Percentiles rank a stretch among this genome's conserved stretches.
phyloP scores from a whole-genome alignment of 345 rosid species.

The Syzygium aromaticum region DNA sequence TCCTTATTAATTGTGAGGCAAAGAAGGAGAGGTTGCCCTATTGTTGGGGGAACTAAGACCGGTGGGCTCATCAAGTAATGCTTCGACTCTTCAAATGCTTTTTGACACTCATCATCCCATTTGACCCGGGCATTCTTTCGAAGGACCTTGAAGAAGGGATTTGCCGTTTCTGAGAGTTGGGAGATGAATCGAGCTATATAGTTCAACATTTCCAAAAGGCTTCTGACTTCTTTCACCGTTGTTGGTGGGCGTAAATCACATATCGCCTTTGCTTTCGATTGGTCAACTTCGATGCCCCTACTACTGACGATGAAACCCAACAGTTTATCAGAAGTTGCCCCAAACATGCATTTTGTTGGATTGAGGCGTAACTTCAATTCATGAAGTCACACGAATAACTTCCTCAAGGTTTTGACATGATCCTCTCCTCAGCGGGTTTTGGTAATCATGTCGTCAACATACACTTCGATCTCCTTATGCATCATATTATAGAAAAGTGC shows the following conservation, averaged over 20 bases:
- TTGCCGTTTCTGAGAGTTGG: background rate
- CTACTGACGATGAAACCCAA: no score
- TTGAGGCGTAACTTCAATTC: no score
- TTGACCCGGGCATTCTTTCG: background rate
- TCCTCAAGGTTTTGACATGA: background rate
- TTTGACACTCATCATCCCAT: no score
- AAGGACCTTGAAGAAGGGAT: background rate
- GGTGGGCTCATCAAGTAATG: no score
- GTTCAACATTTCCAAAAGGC: background rate
- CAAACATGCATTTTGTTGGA: no score
- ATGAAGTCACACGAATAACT: background rate
- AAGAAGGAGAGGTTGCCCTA: background rate
- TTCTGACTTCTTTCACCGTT: background rate
- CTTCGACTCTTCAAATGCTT: no score
- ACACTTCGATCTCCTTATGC: background rate
- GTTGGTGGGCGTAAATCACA: background rate
- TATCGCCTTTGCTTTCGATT: background rate
- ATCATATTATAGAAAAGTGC: constrained; percentile 1
- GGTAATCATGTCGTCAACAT: background rate
- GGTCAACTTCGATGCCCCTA: background rate
- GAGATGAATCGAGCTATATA: constrained; percentile 1
- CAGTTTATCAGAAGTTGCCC: no score
- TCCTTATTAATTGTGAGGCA: background rate
- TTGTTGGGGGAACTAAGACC: no score
- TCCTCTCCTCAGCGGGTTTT: background rate